Base-by-base conservation (phyloP, 2,329 filamentous ascomycete genomes). In the Alternaria consortialis region DNA sequence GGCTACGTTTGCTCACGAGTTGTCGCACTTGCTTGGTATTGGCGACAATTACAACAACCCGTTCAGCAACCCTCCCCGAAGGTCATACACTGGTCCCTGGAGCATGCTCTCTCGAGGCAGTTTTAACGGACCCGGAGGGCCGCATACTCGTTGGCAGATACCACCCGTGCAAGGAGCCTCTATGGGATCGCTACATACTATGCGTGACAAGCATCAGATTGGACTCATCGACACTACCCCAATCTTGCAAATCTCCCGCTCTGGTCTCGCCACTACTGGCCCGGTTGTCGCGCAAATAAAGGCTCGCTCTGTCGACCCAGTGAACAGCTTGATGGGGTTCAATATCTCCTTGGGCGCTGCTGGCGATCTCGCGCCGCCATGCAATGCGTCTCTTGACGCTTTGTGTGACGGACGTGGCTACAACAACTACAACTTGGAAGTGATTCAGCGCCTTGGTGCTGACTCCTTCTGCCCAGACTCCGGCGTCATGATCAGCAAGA, bases 11-110 rank as follows among this genome's bases (percentile, higher is more conserved):
- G 84, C 84, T 1, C 84, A 86, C 67, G 84, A 86, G 63, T 73
- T 86, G 4, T 82, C 79, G 25, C 84, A 86, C 68, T 70, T 86
- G 37, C 78, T 86, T 1, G 79, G 80, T 13, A 85, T 86, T 23
- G 81, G 82, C 8, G 84, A 86, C 66, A 86, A 86, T 68, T 86
- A 86, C 67, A 86, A 86, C 65, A 86, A 86, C 55, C 84, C 84
- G 0, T 86, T 82, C 64, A 76, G 80, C 3, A 65, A 74, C 1
- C 84, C 83, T 1, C 69, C 80, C 42, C 79, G 82, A 3, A 81
- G 84, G 23, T 73, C 81, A 0, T 86, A 84, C 68, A 84, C 84
- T 0, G 84, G 84, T 0, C 83, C 84, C 0, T 86, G 81, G 76
- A 83, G 80, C 6, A 86, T 86, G 84, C 77, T 86, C 62, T 81